Percentiles rank a stretch among this genome's conserved stretches.
These are phyloP conservation scores for Fomitopsis betulina DNA, from an alignment of 1,284 basidiomycete genomes.

Conservation along the genomic window DNA sequence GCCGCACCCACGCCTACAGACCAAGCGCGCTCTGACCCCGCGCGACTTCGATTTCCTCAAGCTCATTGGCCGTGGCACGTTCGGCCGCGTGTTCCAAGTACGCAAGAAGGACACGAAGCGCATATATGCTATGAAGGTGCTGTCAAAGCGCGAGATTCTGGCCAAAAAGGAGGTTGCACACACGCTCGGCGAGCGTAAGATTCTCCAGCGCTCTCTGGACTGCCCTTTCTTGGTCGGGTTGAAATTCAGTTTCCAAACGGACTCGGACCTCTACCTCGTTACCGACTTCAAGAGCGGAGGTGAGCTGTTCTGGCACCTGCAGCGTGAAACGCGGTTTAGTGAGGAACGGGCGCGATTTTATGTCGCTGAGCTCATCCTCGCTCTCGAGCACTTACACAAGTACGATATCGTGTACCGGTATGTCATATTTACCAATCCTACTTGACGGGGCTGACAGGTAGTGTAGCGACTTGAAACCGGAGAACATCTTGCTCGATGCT, in stretches of 20 bases:
- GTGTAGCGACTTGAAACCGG: constrained; percentile 86
- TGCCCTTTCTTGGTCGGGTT: constrained; percentile 98
- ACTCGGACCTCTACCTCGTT: constrained; percentile 92
- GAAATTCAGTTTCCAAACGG: constrained; percentile 98
- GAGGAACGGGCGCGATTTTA: constrained; percentile 95
- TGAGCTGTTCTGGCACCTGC: constrained; percentile 97
- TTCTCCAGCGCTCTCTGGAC: constrained; percentile 90
- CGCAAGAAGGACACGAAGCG: constrained; percentile 97
- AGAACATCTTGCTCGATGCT: constrained; percentile 95
- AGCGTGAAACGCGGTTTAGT: constrained; percentile 89
- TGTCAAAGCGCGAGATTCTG: constrained; percentile 98
- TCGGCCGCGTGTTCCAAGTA: constrained; percentile 99
- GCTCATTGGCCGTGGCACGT: constrained; percentile 97
- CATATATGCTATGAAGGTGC: constrained; percentile 99
- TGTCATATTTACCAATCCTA: constrained; percentile 23
- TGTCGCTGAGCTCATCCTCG: constrained; percentile 90
- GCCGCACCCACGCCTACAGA: constrained; percentile 38
- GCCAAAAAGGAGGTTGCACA: constrained; percentile 99
- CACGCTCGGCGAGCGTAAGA: constrained; percentile 99
- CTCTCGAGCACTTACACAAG: constrained; percentile 94
- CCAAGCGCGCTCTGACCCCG: constrained; percentile 78
- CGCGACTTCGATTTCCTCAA: constrained; percentile 99
- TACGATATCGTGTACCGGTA: constrained; percentile 95
- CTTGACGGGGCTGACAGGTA: constrained; percentile 2
- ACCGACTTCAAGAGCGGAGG: constrained; percentile 99